Evolutionary conservation across 2,329 filamentous ascomycete species (phyloP), one percentile per base, ranked within the genome.

Genomic region (Cercospora janseana): DNA sequence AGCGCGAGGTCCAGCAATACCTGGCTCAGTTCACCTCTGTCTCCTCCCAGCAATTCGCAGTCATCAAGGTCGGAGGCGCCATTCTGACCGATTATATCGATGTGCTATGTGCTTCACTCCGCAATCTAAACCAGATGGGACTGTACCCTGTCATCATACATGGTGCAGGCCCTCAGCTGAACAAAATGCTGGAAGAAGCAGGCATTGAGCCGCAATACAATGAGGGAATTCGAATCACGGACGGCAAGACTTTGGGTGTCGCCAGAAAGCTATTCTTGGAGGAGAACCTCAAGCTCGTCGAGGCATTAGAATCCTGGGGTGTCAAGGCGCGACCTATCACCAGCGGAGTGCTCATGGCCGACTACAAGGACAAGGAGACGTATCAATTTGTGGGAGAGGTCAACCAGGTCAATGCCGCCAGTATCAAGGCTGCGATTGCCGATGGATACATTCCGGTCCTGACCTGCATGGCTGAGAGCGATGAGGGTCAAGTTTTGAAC

Each of bases 361-460:
- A 95, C 66, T 98, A 96, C 70, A 81, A 97, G 58, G 87, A 98
- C 75, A 92, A 93, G 78, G 87, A 94, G 54, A 96, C 93, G 73
- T 98, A 92, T 78, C 86, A 95, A 67, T 82, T 91, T 62, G 93
- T 98, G 15, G 93, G 93, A 59, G 94, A 95, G 79, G 90, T 98
- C 71, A 95, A 87, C 60, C 82, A 87, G 54, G 91, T 98, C 61
- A 90, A 95, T 73, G 93, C 88, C 69, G 81, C 82, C 56, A 87
- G 89, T 24, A 95, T 98, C 63, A 87, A 96, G 75, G 85, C 87
- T 46, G 89, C 90, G 29, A 95, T 98, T 58, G 84, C 87, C 71
- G 85, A 93, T 64, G 88, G 92, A 49, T 95, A 92, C 66, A 79
- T 98, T 21, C 93, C 93, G 18, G 88, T 98, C 56, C 76, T 98